phyloP scores from a whole-genome alignment of 208 protist genomes.

The Wallacemonas sp. region DNA sequence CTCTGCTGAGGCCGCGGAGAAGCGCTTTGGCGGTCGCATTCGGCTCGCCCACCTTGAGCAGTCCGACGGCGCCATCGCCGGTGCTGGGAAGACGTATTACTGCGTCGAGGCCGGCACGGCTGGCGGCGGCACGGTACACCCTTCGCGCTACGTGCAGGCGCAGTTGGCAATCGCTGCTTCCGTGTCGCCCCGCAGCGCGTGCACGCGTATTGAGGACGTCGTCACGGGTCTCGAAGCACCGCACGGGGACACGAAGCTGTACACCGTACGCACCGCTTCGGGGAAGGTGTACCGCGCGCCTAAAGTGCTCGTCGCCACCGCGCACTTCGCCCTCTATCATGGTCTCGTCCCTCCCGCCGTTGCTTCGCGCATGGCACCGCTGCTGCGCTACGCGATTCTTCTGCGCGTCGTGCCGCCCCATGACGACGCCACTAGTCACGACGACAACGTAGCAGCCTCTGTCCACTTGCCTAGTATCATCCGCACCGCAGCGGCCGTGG shows the following conservation, averaged over 20 bases:
- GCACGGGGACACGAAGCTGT: neutral
- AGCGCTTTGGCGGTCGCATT: neutral
- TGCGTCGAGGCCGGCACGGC: slow-evolving; percentile 6
- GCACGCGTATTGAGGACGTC: slow-evolving; percentile 4
- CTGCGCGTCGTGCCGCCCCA: slow-evolving; percentile 9
- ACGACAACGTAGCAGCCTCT: slow-evolving; percentile 11
- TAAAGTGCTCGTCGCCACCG: slow-evolving; percentile 23
- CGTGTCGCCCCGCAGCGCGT: neutral
- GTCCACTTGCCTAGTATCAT: slow-evolving; percentile 12
- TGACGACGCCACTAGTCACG: neutral
- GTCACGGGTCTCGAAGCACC: neutral
- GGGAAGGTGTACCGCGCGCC: slow-evolving; percentile 2
- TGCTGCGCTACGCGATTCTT: slow-evolving; percentile 14
- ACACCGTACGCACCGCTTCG: slow-evolving; percentile 11
- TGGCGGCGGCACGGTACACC: slow-evolving; percentile 15
- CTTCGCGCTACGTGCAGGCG: slow-evolving; percentile 9
- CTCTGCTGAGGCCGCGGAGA: neutral
- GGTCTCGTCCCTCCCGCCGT: slow-evolving; percentile 2
- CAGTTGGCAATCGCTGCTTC: slow-evolving; percentile 1
- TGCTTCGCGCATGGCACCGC: neutral
- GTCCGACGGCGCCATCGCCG: no score
- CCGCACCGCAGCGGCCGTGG: neutral
- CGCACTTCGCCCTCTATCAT: slow-evolving; percentile 13
- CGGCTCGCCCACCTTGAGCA: neutral
- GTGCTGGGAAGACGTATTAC: slow-evolving; percentile 13